A percentile compares a stretch with the other conserved stretches of the same genome.
Evolutionary conservation across 139 green algal genomes (phyloP).

Genomic region (Pycnococcus provasolii): DNA sequence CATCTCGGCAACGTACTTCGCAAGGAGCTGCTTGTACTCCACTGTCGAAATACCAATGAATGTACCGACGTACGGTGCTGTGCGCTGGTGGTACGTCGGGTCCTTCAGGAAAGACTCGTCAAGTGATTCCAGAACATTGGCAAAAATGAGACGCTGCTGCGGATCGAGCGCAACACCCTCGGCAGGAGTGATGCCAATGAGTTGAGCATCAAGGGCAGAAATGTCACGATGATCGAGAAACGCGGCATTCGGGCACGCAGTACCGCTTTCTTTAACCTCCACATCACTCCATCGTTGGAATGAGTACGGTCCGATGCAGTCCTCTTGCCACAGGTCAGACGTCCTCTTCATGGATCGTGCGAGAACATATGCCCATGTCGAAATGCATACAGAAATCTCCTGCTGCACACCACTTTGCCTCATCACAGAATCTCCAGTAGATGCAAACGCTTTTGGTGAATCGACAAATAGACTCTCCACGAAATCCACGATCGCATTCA

Average conservation of each 20-base stretch:
- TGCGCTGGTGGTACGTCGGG: too few relatives aligned
- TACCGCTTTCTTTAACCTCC: too few relatives aligned
- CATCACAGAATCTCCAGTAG: neutral
- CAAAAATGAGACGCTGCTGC: slow-evolving; percentile 64
- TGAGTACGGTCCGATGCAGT: too few relatives aligned
- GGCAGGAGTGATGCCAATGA: slow-evolving; percentile 44
- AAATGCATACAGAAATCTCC: neutral
- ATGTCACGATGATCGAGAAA: too few relatives aligned
- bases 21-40: slow-evolving; percentile 19
- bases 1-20: slow-evolving; percentile 22
- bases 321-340: too few relatives aligned
- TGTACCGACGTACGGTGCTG: neutral
- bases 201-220: slow-evolving; percentile 29
- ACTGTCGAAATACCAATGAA: slow-evolving; percentile 26
- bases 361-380: neutral
- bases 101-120: too few relatives aligned
- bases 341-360: too few relatives aligned
- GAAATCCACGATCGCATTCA: slow-evolving; percentile 30
- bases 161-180: slow-evolving; percentile 65
- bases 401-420: neutral
- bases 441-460: neutral
- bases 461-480: slow-evolving; percentile 7
- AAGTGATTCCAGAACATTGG: too few relatives aligned
- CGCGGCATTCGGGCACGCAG: too few relatives aligned
- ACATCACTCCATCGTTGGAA: too few relatives aligned